phyloP scores from a whole-genome alignment of 768 basidiomycete genomes.

The Exidia glandulosa region DNA sequence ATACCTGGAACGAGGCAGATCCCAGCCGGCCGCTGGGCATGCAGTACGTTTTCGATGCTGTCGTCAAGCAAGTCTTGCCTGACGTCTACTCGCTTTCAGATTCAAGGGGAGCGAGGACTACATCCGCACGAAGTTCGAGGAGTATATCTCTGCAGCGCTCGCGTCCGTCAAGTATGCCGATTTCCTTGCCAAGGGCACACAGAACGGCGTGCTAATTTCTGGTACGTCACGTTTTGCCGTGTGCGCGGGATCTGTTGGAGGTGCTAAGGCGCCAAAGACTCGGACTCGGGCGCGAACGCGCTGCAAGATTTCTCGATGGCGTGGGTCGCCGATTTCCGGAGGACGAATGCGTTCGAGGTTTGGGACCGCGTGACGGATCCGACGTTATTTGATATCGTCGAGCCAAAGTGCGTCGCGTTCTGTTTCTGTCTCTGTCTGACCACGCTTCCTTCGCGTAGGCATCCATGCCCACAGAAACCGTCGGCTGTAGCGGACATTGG shows the following conservation, averaged over 20 bases:
- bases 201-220: slow-evolving; percentile 51
- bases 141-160: slow-evolving; percentile 83
- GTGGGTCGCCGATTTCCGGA: slow-evolving; percentile 84
- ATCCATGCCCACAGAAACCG: slow-evolving; percentile 87
- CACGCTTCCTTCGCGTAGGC: slow-evolving; percentile 33
- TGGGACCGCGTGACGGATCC: slow-evolving; percentile 92
- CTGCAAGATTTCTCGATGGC: slow-evolving; percentile 74
- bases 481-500: slow-evolving; percentile 87
- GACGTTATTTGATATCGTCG: slow-evolving; percentile 87
- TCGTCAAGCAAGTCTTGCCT: no score
- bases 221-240: slow-evolving; percentile 37
- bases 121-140: slow-evolving; percentile 85
- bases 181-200: slow-evolving; percentile 62
- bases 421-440: neutral
- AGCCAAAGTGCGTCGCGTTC: slow-evolving; percentile 55
- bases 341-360: slow-evolving; percentile 75
- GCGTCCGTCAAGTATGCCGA: slow-evolving; percentile 85
- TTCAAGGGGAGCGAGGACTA: slow-evolving; percentile 98
- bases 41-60: slow-evolving; percentile 39
- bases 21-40: slow-evolving; percentile 44
- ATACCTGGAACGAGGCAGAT: slow-evolving; percentile 61
- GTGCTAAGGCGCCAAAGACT: neutral
- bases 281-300: slow-evolving; percentile 31
- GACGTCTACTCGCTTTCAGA: no score
- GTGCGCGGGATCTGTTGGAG: slow-evolving; percentile 18